Evolutionary conservation across 1,139 yeast genomes (phyloP).

Genomic region (Pneumocystis jirovecii): DNA sequence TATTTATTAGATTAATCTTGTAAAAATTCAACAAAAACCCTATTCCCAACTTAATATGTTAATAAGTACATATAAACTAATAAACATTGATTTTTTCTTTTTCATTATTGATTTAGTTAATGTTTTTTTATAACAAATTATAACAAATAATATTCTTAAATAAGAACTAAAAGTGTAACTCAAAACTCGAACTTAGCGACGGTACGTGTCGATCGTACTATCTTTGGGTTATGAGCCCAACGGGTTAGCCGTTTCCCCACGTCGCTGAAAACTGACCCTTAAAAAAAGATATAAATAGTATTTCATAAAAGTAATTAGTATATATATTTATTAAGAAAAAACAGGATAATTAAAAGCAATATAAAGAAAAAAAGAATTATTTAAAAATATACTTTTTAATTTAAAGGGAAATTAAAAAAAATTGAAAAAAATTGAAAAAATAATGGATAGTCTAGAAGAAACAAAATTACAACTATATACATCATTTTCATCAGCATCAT

Average conservation of each 20-base stretch:
- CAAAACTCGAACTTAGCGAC: background rate
- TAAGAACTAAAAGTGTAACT: too few relatives aligned
- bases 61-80: too few relatives aligned
- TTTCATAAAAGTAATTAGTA: background rate
- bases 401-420: too few relatives aligned
- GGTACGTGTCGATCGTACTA: constrained; percentile 2
- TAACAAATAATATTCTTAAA: too few relatives aligned
- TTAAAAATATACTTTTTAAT: too few relatives aligned
- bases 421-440: background rate
- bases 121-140: too few relatives aligned
- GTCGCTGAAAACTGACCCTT: background rate
- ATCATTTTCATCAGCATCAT: background rate
- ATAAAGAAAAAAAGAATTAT: background rate
- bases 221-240: constrained; percentile 4
- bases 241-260: constrained; percentile 3
- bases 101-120: too few relatives aligned
- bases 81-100: too few relatives aligned
- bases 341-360: background rate
- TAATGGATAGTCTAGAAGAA: background rate
- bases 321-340: background rate
- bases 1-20: background rate
- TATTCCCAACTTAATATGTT: too few relatives aligned
- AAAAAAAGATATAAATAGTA: background rate
- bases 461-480: background rate
- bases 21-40: too few relatives aligned